A percentile compares a stretch with the other conserved stretches of the same genome.
These are phyloP conservation scores for Phytophthora parvispora DNA, from an alignment of 352 stramenopile genomes.

Conservation along the genomic window DNA sequence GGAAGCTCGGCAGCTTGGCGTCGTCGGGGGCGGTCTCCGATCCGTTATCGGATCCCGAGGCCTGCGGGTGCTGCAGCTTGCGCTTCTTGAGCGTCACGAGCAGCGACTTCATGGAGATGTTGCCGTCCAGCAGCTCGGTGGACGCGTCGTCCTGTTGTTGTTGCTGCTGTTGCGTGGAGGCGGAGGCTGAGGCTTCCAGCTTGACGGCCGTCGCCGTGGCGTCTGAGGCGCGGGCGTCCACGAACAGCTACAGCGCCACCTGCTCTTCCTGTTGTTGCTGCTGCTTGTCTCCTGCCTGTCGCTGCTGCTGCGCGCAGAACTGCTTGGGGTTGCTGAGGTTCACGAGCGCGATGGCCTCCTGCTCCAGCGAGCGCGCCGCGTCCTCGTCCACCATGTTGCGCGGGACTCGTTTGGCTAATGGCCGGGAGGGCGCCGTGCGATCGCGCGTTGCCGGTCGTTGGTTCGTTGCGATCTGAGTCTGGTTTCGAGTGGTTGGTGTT, in stretches of 20 bases:
- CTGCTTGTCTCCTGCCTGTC: neutral
- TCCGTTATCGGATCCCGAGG: constrained; percentile 6
- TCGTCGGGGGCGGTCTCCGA: constrained; percentile 13
- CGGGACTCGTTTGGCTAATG: constrained; percentile 23
- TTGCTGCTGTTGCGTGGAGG: no score
- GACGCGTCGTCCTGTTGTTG: constrained; percentile 16
- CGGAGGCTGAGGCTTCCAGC: constrained; percentile 19
- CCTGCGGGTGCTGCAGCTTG: constrained; percentile 38
- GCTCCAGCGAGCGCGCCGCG: constrained; percentile 53
- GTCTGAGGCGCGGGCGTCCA: constrained; percentile 11
- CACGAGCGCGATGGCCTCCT: constrained; percentile 79
- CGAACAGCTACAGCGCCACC: constrained; percentile 47
- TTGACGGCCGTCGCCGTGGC: constrained; percentile 1
- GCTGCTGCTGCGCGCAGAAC: constrained; percentile 18
- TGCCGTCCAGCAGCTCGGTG: constrained; percentile 37
- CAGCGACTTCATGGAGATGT: constrained; percentile 79
- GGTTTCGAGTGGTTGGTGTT: constrained; percentile 33
- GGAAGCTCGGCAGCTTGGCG: constrained; percentile 70
- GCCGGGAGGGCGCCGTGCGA: constrained; percentile 22
- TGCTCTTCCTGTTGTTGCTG: constrained; percentile 3
- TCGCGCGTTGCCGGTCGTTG: constrained; percentile 21
- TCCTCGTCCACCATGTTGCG: constrained; percentile 65
- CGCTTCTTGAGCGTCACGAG: constrained; percentile 78
- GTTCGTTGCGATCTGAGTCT: constrained; percentile 33
- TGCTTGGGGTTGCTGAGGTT: constrained; percentile 59